Evolutionary conservation across 2,329 filamentous ascomycete species (phyloP).

Genomic region (Teratosphaeria pseudoeucalypti): DNA sequence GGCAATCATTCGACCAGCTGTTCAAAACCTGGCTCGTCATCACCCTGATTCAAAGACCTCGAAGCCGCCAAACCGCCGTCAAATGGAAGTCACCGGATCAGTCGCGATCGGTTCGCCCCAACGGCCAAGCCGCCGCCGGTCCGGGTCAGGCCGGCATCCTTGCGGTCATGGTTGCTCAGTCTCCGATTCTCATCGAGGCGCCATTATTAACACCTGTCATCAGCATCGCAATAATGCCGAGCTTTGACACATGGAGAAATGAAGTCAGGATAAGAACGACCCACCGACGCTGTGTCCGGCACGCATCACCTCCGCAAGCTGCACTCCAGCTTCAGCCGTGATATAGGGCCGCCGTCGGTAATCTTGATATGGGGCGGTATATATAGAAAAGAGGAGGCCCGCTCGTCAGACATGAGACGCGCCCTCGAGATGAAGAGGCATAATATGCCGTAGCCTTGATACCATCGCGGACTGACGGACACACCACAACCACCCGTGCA

Average conservation of each 20-base stretch:
- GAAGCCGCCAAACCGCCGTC: no score
- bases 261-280: neutral
- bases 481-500: neutral
- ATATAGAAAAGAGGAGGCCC: no score
- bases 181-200: neutral
- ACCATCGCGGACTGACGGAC: neutral
- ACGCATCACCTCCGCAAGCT: neutral
- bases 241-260: neutral
- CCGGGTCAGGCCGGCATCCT: no score
- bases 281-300: neutral
- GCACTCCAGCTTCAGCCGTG: neutral
- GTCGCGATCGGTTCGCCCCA: no score
- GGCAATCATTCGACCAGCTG: no score
- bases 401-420: neutral
- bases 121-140: no score
- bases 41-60: no score
- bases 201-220: no score
- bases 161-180: no score
- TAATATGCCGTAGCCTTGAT: neutral
- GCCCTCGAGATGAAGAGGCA: neutral
- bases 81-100: no score
- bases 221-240: neutral
- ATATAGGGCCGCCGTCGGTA: neutral
- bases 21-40: no score
- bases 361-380: no score